Evolutionary conservation across 306 rosid genomes (phyloP).

Genomic region (Albizia julibrissin): DNA sequence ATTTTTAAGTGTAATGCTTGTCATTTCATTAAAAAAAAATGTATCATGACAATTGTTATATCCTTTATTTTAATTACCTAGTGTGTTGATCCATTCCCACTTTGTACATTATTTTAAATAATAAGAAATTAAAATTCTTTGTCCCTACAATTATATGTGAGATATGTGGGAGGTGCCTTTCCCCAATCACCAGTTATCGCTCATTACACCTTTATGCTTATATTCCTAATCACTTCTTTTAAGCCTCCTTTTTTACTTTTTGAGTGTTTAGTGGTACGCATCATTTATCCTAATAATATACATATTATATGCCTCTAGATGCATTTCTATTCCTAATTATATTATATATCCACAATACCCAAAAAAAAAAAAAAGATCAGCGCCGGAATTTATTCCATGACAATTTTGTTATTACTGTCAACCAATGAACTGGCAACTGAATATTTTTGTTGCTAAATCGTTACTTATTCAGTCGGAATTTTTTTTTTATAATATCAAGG

Average conservation of each 20-base stretch:
- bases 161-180: conserved; percentile 26
- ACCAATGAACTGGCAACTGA: too few species aligned
- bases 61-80: background rate
- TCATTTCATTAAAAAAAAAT: too few species aligned
- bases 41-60: too few species aligned
- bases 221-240: conserved; percentile 6
- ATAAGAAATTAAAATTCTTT: conserved; percentile 46
- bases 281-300: background rate
- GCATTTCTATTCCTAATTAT: background rate
- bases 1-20: too few species aligned
- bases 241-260: background rate
- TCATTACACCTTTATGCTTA: conserved; percentile 28
- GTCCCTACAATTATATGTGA: conserved; percentile 48
- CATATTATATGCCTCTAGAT: background rate
- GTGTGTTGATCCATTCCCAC: conserved; percentile 24
- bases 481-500: too few species aligned
- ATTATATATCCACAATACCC: background rate
- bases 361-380: too few species aligned
- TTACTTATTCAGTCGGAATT: too few species aligned
- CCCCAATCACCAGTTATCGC: conserved; percentile 15
- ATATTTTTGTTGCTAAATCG: too few species aligned
- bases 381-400: too few species aligned
- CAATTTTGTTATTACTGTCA: too few species aligned
- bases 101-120: conserved; percentile 43
- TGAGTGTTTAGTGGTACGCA: background rate